phyloP scores from a whole-genome alignment of 2,329 filamentous ascomycete species.

The Teratosphaeriaceae sp. region DNA sequence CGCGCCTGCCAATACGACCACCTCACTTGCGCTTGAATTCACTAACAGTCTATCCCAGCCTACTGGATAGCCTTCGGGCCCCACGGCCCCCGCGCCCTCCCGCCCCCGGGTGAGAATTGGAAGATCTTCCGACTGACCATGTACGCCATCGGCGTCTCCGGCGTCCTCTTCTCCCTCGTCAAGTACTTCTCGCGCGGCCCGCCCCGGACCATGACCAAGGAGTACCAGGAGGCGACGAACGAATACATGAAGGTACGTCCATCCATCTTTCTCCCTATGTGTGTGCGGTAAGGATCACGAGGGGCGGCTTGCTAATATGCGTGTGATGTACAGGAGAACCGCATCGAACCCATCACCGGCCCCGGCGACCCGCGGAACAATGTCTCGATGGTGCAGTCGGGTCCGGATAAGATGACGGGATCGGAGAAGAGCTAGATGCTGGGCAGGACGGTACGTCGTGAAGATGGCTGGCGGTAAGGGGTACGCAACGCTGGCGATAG shows the following conservation, averaged over 20 bases:
- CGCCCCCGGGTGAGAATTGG: conserved; percentile 77
- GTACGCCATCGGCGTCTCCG: conserved; percentile 59
- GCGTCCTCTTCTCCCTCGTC: conserved; percentile 64
- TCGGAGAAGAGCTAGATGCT: conserved; percentile 1
- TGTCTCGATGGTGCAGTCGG: conserved; percentile 28
- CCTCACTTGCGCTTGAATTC: neutral
- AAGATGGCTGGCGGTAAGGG: too few species aligned
- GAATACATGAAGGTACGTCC: conserved; percentile 80
- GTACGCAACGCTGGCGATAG: too few species aligned
- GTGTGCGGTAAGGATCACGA: too few species aligned
- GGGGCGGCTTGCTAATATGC: neutral
- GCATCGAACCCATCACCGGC: conserved; percentile 80
- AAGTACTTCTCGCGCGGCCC: conserved; percentile 64
- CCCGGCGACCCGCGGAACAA: conserved; percentile 70
- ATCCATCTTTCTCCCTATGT: neutral
- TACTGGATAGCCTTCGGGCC: conserved; percentile 99
- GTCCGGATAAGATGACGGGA: neutral
- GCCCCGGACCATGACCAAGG: conserved; percentile 88
- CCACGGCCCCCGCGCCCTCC: conserved; percentile 80
- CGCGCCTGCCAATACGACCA: neutral
- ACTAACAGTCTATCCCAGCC: conserved; percentile 49
- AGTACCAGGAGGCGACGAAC: conserved; percentile 93
- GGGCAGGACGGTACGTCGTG: too few species aligned
- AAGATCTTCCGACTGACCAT: conserved; percentile 70
- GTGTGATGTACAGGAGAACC: conserved; percentile 57